Evolutionary conservation across 768 basidiomycete genomes (phyloP).

Genomic region (Pholiota conissans): DNA sequence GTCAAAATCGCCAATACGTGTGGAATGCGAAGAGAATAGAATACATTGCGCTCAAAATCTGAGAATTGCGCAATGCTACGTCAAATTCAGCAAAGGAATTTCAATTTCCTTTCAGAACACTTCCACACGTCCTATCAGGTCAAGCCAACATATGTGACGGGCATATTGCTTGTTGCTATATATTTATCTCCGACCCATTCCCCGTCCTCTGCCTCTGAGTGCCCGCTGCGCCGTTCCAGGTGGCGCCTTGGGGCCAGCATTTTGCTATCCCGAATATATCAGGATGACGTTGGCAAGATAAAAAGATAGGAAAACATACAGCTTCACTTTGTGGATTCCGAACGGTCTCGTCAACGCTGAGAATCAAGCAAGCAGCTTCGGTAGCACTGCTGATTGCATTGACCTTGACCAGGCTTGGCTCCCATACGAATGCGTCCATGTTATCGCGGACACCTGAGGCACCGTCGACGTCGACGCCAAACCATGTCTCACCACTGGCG

Average conservation of each 20-base stretch:
- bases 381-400: slow-evolving; percentile 95
- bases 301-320: slow-evolving; percentile 50
- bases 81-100: not conserved
- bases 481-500: slow-evolving; percentile 85
- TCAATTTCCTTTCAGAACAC: not conserved
- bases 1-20: not conserved
- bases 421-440: slow-evolving; percentile 98
- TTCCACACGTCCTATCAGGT: not conserved
- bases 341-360: slow-evolving; percentile 98
- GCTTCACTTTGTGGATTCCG: slow-evolving; percentile 92
- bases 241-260: slow-evolving; percentile 85
- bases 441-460: slow-evolving; percentile 89
- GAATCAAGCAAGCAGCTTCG: slow-evolving; percentile 93
- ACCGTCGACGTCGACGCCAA: slow-evolving; percentile 93
- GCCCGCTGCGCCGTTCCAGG: slow-evolving; percentile 90
- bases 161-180: not conserved
- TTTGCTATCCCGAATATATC: slow-evolving; percentile 46
- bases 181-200: slow-evolving; percentile 68
- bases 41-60: slow-evolving; percentile 6
- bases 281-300: slow-evolving; percentile 15
- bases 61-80: slow-evolving; percentile 13
- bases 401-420: slow-evolving; percentile 91
- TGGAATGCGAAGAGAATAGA: not conserved
- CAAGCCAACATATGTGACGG: not conserved
- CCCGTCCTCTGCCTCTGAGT: slow-evolving; percentile 83